Evolutionary conservation across 805 yeast genomes (phyloP).

Genomic region (Komagataella kurtzmanii): DNA sequence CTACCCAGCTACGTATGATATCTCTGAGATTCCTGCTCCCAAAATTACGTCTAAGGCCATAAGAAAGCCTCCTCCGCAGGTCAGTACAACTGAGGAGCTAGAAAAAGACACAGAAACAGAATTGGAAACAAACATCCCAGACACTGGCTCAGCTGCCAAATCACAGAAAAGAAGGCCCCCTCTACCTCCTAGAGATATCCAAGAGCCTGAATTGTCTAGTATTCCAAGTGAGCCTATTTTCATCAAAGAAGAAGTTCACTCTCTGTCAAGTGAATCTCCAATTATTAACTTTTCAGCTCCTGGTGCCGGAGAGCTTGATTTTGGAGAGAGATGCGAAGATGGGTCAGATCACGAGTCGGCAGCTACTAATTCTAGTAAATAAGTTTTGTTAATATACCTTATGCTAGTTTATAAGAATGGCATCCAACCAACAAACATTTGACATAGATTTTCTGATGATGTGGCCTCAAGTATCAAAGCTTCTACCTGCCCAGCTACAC

Average conservation of each 20-base stretch:
- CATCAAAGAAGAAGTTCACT: neutral
- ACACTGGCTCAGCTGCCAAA: neutral
- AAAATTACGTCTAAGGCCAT: neutral
- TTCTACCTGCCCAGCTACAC: constrained; percentile 89
- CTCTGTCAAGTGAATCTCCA: neutral
- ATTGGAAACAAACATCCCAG: neutral
- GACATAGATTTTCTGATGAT: constrained; percentile 52
- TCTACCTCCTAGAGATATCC: neutral
- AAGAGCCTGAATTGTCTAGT: neutral
- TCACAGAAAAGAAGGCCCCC: neutral
- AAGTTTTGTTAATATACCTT: constrained; percentile 1
- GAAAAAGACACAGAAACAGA: neutral
- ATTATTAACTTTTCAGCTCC: neutral
- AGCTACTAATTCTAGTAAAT: neutral
- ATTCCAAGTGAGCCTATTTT: neutral
- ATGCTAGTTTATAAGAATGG: constrained; percentile 36
- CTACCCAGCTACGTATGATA: neutral
- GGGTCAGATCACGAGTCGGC: neutral
- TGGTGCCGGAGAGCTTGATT: neutral
- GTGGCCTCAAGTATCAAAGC: constrained; percentile 75
- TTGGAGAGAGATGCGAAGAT: neutral
- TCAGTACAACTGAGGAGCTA: neutral
- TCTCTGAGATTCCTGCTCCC: neutral
- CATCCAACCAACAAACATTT: constrained; percentile 94
- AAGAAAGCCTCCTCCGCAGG: neutral